Evolutionary conservation across 495 filamentous ascomycete genomes (phyloP).

Genomic region (Lophium mytilinum): DNA sequence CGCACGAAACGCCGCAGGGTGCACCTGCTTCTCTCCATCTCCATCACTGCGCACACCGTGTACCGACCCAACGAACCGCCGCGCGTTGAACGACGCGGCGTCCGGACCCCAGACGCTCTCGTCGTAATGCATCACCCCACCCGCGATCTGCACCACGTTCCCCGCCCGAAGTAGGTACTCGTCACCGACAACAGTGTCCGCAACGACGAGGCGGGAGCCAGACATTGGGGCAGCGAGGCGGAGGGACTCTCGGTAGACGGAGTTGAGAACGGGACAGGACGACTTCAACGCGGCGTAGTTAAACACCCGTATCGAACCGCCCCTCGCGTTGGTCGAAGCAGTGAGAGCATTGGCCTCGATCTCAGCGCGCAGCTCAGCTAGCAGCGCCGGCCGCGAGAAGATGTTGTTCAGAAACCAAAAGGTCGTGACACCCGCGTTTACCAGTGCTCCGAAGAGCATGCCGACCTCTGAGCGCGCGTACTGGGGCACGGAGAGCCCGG

Average conservation of each 20-base stretch:
- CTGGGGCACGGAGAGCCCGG: conserved; percentile 14
- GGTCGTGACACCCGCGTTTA: conserved; percentile 15
- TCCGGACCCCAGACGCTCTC: conserved; percentile 18
- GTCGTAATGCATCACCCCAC: conserved; percentile 11
- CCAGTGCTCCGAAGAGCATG: conserved; percentile 10
- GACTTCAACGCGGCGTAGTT: conserved; percentile 2
- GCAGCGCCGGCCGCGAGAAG: conserved; percentile 15
- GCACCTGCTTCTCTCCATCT: conserved; percentile 4
- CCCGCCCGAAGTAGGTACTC: conserved; percentile 14
- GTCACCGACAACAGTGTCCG: conserved; percentile 19
- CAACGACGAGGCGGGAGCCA: conserved; percentile 7
- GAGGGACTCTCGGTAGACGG: conserved; percentile 15
- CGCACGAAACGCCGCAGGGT: conserved; percentile 28
- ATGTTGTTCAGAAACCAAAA: conserved; percentile 25
- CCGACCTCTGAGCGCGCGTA: conserved; percentile 12
- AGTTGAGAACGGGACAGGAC: conserved; percentile 19
- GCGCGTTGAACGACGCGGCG: conserved; percentile 15
- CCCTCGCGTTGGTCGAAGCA: conserved; percentile 9
- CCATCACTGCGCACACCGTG: conserved; percentile 5
- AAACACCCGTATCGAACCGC: background rate
- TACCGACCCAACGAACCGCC: conserved; percentile 5
- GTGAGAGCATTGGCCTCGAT: conserved; percentile 6
- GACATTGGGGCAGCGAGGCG: conserved; percentile 11
- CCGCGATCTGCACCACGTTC: conserved; percentile 18
- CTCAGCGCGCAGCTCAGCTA: conserved; percentile 14